Evolutionary conservation across 768 basidiomycete genomes (phyloP), one percentile per base, ranked within the genome.

Genomic region (Obba rivulosa): DNA sequence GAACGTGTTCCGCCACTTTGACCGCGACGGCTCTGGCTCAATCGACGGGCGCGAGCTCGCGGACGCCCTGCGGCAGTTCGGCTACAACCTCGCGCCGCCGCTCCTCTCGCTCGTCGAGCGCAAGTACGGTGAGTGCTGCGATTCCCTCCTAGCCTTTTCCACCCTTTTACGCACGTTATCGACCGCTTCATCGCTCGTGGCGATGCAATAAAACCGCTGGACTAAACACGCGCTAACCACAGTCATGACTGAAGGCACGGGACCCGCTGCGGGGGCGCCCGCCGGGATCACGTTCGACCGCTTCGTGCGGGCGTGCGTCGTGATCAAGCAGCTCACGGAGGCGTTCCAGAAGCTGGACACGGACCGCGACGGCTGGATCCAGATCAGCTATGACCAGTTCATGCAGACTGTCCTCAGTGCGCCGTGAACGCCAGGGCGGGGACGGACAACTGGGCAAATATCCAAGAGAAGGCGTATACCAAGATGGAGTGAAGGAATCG

Each of bases 261-360:
- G 69, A 7, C 46, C 46, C 9, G 45, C 44, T 37, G 50, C 43
- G 21, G 50, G 51, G 34, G 63, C 71, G 2, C 52, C 55, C n/a
- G 68, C 75, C 1, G 87, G 87, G 0, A 88, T 92, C 69, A 77
- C 81, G 4, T 92, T 92, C 59, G 90, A 91, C 63, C 84, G 88
- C 54, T 92, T 92, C 70, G 85, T 92, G 21, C 79, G 89, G 47
- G 87, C 86, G 20, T 92, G 89, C 57, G 89, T 92, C 49, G 83
- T 81, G 10, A 76, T 89, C 51, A 88, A 85, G 69, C 85, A 87
- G 62, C 71, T 88, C 55, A 79, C 76, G 34, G 88, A 91, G 66
- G 65, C 78, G 28, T 90, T 90, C 72, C 72, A 73, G 48, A 64
- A 72, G 40, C 71, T 84, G 43, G 88, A 91, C 54, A 72, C 75